Conservation (phyloP, 2,329 filamentous ascomycete species). For the Penicillium hesseltinei region DNA sequence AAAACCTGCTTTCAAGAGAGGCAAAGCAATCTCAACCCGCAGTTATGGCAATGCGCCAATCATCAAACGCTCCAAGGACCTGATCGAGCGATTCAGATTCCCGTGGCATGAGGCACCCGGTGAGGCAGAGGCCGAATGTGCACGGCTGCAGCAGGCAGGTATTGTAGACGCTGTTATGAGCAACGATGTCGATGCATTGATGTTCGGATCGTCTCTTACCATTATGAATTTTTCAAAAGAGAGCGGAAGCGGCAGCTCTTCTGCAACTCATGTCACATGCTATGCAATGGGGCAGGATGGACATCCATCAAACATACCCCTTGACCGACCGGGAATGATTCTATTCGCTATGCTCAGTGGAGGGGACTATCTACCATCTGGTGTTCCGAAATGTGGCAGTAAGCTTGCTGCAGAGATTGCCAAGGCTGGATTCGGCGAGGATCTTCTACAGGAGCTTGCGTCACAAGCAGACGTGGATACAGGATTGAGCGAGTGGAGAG, state of each 20-base stretch:
- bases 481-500: slow-evolving; percentile 65
- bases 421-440: slow-evolving; percentile 77
- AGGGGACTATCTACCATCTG: slow-evolving; percentile 87
- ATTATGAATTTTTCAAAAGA: slow-evolving; percentile 82
- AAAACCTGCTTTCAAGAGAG: slow-evolving; percentile 83
- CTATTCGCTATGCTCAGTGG: slow-evolving; percentile 92
- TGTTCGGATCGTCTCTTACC: slow-evolving; percentile 85
- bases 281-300: slow-evolving; percentile 57
- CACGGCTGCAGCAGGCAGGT: slow-evolving; percentile 74
- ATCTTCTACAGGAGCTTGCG: slow-evolving; percentile 65
- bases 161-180: slow-evolving; percentile 91
- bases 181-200: slow-evolving; percentile 94
- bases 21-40: slow-evolving; percentile 59
- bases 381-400: slow-evolving; percentile 81
- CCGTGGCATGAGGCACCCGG: slow-evolving; percentile 82
- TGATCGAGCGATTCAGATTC: slow-evolving; percentile 84
- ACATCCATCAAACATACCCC: slow-evolving; percentile 33
- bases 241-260: slow-evolving; percentile 56
- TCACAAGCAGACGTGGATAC: slow-evolving; percentile 28
- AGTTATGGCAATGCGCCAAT: slow-evolving; percentile 62
- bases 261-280: slow-evolving; percentile 80
- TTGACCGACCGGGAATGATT: slow-evolving; percentile 88
- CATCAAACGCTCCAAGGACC: slow-evolving; percentile 74
- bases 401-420: slow-evolving; percentile 90
- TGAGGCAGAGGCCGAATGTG: slow-evolving; percentile 95